phyloP scores from a whole-genome alignment of 331 rosid genomes.

The Ulmus americana region DNA sequence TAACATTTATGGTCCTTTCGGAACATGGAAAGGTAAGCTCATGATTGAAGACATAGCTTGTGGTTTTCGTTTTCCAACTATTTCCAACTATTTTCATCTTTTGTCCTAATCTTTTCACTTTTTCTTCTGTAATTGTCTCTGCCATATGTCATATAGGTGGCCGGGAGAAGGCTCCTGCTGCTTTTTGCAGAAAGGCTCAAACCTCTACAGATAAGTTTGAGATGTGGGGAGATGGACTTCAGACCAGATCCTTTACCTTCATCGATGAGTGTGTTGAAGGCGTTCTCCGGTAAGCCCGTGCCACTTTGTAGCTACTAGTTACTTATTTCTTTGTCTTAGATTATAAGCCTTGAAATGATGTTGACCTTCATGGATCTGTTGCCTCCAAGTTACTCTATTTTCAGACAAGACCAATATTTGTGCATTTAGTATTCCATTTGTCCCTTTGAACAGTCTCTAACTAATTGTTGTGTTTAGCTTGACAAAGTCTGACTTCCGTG shows the following conservation, averaged over 20 bases:
- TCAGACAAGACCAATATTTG: not conserved
- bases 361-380: not conserved
- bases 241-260: conserved; percentile 95
- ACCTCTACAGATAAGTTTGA: conserved; percentile 77
- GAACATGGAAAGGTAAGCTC: conserved; percentile 92
- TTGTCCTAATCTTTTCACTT: conserved; percentile 11
- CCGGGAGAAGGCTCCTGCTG: conserved; percentile 99
- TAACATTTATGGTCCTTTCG: conserved; percentile 91
- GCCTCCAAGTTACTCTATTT: not conserved
- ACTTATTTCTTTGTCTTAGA: not conserved
- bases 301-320: conserved; percentile 7
- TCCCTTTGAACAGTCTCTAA: not conserved
- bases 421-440: not conserved
- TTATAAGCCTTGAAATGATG: not conserved
- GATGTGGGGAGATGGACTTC: conserved; percentile 99
- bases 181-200: conserved; percentile 76
- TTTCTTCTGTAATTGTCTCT: not conserved
- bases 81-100: conserved; percentile 8
- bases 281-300: conserved; percentile 61
- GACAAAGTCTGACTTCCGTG: conserved; percentile 92
- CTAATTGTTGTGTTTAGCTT: conserved; percentile 38
- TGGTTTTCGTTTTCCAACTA: no score
- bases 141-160: conserved; percentile 55
- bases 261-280: conserved; percentile 99
- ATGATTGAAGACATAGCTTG: conserved; percentile 9